Conservation (phyloP, 177 flowering plant species). For the Vitis hybrid region DNA sequence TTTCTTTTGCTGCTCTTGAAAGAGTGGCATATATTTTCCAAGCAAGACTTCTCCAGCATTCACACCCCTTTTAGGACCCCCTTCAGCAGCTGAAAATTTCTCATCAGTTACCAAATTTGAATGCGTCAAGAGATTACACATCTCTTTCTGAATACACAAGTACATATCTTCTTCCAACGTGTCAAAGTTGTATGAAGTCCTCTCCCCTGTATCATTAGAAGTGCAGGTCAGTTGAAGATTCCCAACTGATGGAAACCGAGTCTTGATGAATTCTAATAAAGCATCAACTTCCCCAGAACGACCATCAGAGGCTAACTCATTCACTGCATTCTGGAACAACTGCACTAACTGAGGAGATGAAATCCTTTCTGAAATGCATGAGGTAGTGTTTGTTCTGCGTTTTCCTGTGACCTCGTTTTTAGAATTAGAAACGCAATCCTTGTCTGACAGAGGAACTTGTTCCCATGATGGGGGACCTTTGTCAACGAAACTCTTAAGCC, state of each 20-base stretch:
- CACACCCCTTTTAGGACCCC: constrained; percentile 10
- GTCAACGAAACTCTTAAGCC: constrained; percentile 69
- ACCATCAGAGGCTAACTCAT: constrained; percentile 38
- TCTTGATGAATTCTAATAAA: constrained; percentile 46
- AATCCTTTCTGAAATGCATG: constrained; percentile 26
- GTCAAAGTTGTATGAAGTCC: constrained; percentile 33
- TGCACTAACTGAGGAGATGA: constrained; percentile 40
- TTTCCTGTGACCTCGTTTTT: constrained; percentile 23
- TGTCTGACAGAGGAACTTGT: constrained; percentile 30
- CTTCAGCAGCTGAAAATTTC: constrained; percentile 19
- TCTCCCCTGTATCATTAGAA: constrained; percentile 28
- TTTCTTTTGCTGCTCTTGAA: constrained; percentile 38
- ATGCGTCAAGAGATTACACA: constrained; percentile 20
- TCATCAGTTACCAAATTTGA: constrained; percentile 23
- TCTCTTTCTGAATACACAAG: constrained; percentile 34
- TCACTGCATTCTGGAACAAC: constrained; percentile 42
- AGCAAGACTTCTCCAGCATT: constrained; percentile 43
- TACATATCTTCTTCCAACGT: constrained; percentile 59
- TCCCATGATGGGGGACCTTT: constrained; percentile 82
- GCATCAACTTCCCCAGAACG: constrained; percentile 47
- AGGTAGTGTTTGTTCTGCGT: constrained; percentile 16
- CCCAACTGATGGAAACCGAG: constrained; percentile 37
- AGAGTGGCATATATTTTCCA: constrained; percentile 59
- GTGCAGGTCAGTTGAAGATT: constrained; percentile 35
- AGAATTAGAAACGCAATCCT: constrained; percentile 19